A percentile compares a stretch with the other conserved stretches of the same genome.
These are phyloP conservation scores for Actinomortierella wolfii DNA, from an alignment of 371 early-diverging fungal species.

Conservation along the genomic window DNA sequence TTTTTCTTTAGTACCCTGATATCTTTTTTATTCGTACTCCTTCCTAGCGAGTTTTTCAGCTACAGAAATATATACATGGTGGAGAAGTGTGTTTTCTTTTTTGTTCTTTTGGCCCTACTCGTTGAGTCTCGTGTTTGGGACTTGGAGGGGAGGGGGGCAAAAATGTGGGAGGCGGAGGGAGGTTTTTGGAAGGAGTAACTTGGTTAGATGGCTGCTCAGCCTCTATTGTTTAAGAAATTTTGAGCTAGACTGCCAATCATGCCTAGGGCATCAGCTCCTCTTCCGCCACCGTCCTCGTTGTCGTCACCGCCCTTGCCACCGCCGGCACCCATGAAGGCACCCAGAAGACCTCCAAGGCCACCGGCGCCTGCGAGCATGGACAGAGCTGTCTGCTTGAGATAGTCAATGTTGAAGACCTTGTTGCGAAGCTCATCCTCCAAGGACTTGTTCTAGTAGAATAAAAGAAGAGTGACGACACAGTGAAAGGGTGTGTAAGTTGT, in stretches of 20 bases:
- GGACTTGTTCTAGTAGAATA: constrained; percentile 9
- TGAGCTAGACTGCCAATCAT: constrained; percentile 10
- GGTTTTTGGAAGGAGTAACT: no score
- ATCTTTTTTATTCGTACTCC: no score
- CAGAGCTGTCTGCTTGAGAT: constrained; percentile 18
- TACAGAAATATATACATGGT: background rate
- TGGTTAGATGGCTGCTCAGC: no score
- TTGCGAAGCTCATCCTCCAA: constrained; percentile 37
- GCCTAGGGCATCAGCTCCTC: background rate
- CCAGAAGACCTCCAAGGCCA: constrained; percentile 15
- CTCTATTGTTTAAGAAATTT: constrained; percentile 19
- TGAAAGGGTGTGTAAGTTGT: background rate
- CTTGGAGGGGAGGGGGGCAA: no score
- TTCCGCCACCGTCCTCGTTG: background rate
- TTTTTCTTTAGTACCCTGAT: no score
- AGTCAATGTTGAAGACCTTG: constrained; percentile 30
- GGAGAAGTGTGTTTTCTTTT: background rate
- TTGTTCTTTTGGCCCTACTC: background rate
- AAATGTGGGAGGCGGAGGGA: no score
- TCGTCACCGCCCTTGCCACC: background rate
- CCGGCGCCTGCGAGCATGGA: constrained; percentile 22
- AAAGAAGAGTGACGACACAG: background rate
- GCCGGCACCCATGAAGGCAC: constrained; percentile 13
- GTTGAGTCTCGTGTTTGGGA: background rate
- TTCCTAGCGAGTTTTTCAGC: no score